Evolutionary conservation across 306 rosid genomes (phyloP).

Genomic region (Acacia crassicarpa): DNA sequence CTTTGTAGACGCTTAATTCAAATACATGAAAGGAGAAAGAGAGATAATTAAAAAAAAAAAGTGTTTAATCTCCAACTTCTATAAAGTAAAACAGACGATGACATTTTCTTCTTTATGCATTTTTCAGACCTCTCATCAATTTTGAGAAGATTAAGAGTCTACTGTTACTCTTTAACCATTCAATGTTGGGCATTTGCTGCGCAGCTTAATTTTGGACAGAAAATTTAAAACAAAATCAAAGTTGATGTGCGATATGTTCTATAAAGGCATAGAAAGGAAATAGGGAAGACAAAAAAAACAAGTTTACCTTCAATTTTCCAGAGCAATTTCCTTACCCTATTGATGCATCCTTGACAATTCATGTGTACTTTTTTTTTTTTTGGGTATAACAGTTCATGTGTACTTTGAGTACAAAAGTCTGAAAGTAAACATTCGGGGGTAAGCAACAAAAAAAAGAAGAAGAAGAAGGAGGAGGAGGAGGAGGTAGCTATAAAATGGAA

Average conservation of each 20-base stretch:
- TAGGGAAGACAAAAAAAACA: background rate
- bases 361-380: no score
- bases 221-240: background rate
- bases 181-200: background rate
- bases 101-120: no score
- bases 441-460: background rate
- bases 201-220: background rate
- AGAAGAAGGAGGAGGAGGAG: no score
- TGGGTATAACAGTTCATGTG: constrained; percentile 60
- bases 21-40: background rate
- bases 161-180: background rate
- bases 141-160: background rate
- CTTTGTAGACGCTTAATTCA: constrained; percentile 52
- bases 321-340: constrained; percentile 48
- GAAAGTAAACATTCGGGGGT: constrained; percentile 19
- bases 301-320: constrained; percentile 51
- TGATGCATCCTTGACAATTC: constrained; percentile 60
- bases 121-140: background rate
- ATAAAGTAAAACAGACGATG: background rate
- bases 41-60: background rate
- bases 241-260: background rate
- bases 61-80: background rate
- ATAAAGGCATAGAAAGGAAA: background rate
- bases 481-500: background rate
- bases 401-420: constrained; percentile 54